Percentiles rank a stretch among this genome's conserved stretches.
phyloP scores from a whole-genome alignment of 345 rosid species.

The Salix viminalis region DNA sequence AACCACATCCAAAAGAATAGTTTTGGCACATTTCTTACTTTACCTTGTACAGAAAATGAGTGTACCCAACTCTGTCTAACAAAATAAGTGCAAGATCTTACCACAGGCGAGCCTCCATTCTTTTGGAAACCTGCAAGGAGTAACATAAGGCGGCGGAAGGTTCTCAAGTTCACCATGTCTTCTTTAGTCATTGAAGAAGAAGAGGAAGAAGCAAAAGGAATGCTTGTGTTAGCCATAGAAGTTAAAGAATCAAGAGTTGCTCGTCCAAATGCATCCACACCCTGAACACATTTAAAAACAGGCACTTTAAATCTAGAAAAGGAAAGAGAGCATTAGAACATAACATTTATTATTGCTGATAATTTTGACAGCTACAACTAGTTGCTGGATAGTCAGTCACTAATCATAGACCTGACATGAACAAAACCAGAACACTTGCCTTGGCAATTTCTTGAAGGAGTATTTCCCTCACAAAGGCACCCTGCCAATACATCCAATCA shows the following conservation, averaged over 20 bases:
- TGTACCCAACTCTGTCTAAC: neutral
- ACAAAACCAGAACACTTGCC: slow-evolving; percentile 37
- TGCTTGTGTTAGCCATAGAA: slow-evolving; percentile 39
- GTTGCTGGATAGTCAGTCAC: neutral
- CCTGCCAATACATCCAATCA: slow-evolving; percentile 43
- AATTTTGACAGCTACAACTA: neutral
- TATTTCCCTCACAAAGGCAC: slow-evolving; percentile 78
- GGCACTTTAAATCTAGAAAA: slow-evolving; percentile 9
- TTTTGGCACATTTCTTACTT: neutral
- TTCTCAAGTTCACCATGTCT: slow-evolving; percentile 68
- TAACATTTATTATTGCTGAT: neutral
- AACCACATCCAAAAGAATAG: too few relatives aligned
- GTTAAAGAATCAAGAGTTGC: slow-evolving; percentile 65
- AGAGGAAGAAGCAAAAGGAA: slow-evolving; percentile 45
- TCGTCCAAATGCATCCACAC: slow-evolving; percentile 85
- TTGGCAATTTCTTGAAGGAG: slow-evolving; percentile 79
- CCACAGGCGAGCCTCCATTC: slow-evolving; percentile 31
- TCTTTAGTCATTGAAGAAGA: slow-evolving; percentile 63
- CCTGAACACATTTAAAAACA: slow-evolving; percentile 40
- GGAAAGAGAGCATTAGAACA: neutral
- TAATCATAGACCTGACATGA: neutral
- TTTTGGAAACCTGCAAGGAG: slow-evolving; percentile 52
- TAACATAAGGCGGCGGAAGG: slow-evolving; percentile 57
- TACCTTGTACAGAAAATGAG: neutral
- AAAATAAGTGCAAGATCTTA: slow-evolving; percentile 20